These are phyloP conservation scores for Leccinellum rugosiceps DNA, from an alignment of 768 basidiomycete genomes.

Conservation along the genomic window DNA sequence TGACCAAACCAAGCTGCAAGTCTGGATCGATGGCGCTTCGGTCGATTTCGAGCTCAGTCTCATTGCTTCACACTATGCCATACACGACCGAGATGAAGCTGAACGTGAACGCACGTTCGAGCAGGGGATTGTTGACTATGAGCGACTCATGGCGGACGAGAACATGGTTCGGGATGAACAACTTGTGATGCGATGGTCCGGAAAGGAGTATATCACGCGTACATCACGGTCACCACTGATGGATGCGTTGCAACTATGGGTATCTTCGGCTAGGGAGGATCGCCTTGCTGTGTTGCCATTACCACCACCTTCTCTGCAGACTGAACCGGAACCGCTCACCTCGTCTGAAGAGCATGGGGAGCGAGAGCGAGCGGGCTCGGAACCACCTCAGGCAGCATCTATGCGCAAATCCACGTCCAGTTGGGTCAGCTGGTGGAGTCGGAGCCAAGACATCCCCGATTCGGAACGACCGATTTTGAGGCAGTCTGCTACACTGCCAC, in stretches of 20 bases:
- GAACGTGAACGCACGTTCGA: conserved; percentile 58
- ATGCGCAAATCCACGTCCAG: conserved; percentile 50
- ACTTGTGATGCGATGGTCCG: conserved; percentile 74
- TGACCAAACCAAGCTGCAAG: conserved; percentile 61
- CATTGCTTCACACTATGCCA: conserved; percentile 35
- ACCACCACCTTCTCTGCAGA: conserved; percentile 9
- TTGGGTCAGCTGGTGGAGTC: conserved; percentile 87
- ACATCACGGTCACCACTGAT: conserved; percentile 72
- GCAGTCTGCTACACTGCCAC: conserved; percentile 22
- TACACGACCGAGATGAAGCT: conserved; percentile 43
- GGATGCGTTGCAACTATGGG: conserved; percentile 65
- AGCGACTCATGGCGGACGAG: conserved; percentile 63
- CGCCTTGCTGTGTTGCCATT: conserved; percentile 14
- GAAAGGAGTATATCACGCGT: conserved; percentile 74
- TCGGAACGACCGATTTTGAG: conserved; percentile 24
- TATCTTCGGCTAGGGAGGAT: conserved; percentile 33
- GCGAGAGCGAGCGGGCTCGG: conserved; percentile 35
- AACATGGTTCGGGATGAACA: conserved; percentile 55
- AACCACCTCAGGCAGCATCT: conserved; percentile 35
- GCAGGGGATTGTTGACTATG: conserved; percentile 59
- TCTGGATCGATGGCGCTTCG: conserved; percentile 57
- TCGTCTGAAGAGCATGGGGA: conserved; percentile 23
- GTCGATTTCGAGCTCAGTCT: conserved; percentile 77
- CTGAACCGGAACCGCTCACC: conserved; percentile 28
- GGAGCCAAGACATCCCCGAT: conserved; percentile 43